Conservation (phyloP, 179 eudicot species). For the Beta corolliflora region DNA sequence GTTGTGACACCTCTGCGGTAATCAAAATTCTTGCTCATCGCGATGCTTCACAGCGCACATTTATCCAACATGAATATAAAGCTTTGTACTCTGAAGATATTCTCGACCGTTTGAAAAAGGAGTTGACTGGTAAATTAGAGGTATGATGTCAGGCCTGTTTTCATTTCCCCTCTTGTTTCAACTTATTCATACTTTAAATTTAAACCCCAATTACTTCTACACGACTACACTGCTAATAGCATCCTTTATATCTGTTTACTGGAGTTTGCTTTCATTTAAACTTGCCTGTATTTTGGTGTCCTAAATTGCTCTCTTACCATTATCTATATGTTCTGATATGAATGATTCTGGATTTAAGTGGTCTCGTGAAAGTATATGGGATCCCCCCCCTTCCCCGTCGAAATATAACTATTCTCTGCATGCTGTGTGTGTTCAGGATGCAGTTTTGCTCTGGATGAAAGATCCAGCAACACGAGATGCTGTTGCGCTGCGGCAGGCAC, state of each 20-base stretch:
- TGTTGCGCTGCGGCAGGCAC: conserved; percentile 46
- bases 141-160: conserved; percentile 27
- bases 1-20: conserved; percentile 64
- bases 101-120: conserved; percentile 48
- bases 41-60: conserved; percentile 58
- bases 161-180: not conserved
- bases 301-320: not conserved
- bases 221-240: not conserved
- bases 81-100: conserved; percentile 58
- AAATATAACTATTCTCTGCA: not conserved
- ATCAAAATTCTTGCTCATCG: conserved; percentile 69
- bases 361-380: not conserved
- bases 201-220: not conserved
- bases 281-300: not conserved
- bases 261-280: not conserved
- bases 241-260: not conserved
- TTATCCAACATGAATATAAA: conserved; percentile 60
- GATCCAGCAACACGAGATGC: conserved; percentile 77
- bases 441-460: conserved; percentile 68
- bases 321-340: not conserved
- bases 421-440: conserved; percentile 44
- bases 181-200: not conserved
- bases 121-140: conserved; percentile 64
- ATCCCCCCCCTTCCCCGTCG: not conserved
- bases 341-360: not conserved